Evolutionary conservation across 2,329 filamentous ascomycete genomes (phyloP).

Genomic region (Ophiognomonia clavigignenti-juglandacearum): DNA sequence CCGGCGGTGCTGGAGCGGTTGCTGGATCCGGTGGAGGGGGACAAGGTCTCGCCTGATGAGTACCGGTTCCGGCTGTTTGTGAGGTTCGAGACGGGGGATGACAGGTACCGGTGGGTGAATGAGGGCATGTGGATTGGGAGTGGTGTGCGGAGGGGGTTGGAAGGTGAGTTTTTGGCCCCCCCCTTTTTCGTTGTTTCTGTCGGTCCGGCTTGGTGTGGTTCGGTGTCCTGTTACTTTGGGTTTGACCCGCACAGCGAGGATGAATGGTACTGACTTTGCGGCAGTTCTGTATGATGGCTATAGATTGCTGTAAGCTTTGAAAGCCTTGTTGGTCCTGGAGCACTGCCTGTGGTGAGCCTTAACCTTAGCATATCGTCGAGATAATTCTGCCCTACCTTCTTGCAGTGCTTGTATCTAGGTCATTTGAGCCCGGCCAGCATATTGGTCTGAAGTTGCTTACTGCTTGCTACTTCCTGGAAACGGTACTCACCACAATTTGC

Average conservation of each 20-base stretch:
- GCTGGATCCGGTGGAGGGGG: constrained; percentile 15
- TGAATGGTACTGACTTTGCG: not conserved
- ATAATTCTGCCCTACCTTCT: too few species aligned
- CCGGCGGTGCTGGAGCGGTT: constrained; percentile 15
- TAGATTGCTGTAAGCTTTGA: not conserved
- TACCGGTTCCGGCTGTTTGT: constrained; percentile 14
- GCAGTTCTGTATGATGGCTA: not conserved
- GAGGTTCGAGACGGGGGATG: constrained; percentile 12
- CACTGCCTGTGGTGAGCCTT: not conserved
- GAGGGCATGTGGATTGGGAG: constrained; percentile 14
- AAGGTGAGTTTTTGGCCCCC: constrained; percentile 8
- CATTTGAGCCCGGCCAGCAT: too few species aligned
- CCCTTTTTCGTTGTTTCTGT: not conserved
- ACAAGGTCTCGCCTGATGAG: constrained; percentile 9
- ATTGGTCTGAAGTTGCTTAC: too few species aligned
- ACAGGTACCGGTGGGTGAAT: constrained; percentile 10
- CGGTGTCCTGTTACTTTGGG: not conserved
- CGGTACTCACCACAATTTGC: too few species aligned
- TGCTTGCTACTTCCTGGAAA: too few species aligned
- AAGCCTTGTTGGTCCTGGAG: too few species aligned
- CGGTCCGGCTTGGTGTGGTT: too few species aligned
- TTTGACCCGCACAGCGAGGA: not conserved
- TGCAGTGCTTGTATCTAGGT: too few species aligned
- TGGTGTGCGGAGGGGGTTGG: constrained; percentile 6
- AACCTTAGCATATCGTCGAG: too few species aligned